Evolutionary conservation across 2,329 filamentous ascomycete genomes (phyloP).

Genomic region (Fusarium ramigenum): DNA sequence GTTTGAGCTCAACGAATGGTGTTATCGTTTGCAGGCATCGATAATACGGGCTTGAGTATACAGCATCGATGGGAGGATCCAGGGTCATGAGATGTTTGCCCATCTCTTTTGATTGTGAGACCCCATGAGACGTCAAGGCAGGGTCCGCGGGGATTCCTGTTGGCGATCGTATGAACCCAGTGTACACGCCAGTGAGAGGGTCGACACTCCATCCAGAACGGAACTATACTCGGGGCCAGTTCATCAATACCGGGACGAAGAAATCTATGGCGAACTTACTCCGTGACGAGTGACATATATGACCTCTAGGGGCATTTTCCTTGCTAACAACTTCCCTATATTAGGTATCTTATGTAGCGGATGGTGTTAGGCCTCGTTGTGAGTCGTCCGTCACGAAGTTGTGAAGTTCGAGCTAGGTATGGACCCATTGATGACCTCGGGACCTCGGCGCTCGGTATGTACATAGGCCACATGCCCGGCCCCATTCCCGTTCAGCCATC

Average conservation of each 20-base stretch:
- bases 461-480: constrained; percentile 26
- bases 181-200: constrained; percentile 80
- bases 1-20: constrained; percentile 67
- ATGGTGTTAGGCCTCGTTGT: background rate
- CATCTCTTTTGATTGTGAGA: constrained; percentile 83
- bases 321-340: background rate
- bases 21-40: constrained; percentile 85
- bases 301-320: constrained; percentile 70
- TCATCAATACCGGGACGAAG: constrained; percentile 23
- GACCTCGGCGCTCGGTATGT: constrained; percentile 27
- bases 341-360: background rate
- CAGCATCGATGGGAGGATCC: constrained; percentile 73
- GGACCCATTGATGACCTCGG: constrained; percentile 12
- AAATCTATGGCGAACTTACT: constrained; percentile 60
- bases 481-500: constrained; percentile 8
- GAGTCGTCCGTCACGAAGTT: background rate
- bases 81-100: constrained; percentile 70
- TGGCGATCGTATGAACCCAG: constrained; percentile 76
- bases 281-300: constrained; percentile 81
- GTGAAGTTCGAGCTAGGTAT: background rate
- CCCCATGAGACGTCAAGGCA: constrained; percentile 85
- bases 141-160: constrained; percentile 91
- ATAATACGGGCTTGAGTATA: constrained; percentile 90
- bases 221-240: constrained; percentile 66
- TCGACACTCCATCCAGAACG: constrained; percentile 91